A percentile compares a stretch with the other conserved stretches of the same genome.
phyloP scores from a whole-genome alignment of 2,329 filamentous ascomycete genomes.

The Lanzia echinophila region DNA sequence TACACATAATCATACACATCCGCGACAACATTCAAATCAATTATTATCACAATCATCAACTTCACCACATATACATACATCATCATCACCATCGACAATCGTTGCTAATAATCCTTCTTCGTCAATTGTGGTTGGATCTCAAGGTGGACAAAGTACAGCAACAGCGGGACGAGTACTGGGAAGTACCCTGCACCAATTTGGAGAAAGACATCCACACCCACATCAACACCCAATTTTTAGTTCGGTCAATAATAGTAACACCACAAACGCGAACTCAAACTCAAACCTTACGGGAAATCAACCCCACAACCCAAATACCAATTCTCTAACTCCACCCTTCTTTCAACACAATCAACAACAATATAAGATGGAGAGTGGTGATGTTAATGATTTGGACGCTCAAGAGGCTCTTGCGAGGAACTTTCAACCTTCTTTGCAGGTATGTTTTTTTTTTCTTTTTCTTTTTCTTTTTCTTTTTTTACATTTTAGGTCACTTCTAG shows the following conservation, averaged over 20 bases:
- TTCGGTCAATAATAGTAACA: not conserved
- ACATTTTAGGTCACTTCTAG: not conserved
- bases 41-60: slow-evolving; percentile 5
- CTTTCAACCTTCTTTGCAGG: slow-evolving; percentile 51
- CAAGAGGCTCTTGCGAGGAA: slow-evolving; percentile 55
- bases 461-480: not conserved
- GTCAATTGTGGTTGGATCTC: not conserved
- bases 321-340: slow-evolving; percentile 7
- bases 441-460: slow-evolving; percentile 30
- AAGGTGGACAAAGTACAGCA: not conserved
- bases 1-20: slow-evolving; percentile 4
- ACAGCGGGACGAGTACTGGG: slow-evolving; percentile 2
- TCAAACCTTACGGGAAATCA: not conserved
- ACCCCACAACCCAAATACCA: slow-evolving; percentile 13
- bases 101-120: not conserved
- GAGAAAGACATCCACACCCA: slow-evolving; percentile 3
- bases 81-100: not conserved
- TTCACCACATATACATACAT: slow-evolving; percentile 11
- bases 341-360: slow-evolving; percentile 11
- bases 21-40: not conserved
- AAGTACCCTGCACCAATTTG: slow-evolving; percentile 9
- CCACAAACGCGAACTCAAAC: not conserved
- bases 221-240: slow-evolving; percentile 12
- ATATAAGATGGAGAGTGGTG: slow-evolving; percentile 21
- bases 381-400: slow-evolving; percentile 32